Conservation (phyloP, 2,329 filamentous ascomycete species). For the Arthrinium puccinioides region DNA sequence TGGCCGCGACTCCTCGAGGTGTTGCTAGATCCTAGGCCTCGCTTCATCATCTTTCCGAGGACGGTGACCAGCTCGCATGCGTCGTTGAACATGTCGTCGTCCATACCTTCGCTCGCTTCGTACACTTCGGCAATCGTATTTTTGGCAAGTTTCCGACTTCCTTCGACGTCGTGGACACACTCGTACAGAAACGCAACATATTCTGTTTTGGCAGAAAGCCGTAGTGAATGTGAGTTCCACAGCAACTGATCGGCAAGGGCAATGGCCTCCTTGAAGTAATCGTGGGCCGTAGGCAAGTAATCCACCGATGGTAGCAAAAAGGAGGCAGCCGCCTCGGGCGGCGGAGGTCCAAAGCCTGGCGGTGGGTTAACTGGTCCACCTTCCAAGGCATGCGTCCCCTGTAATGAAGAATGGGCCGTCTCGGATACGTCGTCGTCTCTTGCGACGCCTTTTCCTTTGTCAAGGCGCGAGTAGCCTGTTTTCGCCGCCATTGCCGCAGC, state of each 20-base stretch:
- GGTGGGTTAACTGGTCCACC: constrained; percentile 52
- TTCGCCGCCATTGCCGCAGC: constrained; percentile 16
- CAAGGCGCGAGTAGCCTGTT: constrained; percentile 25
- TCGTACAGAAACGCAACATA: constrained; percentile 92
- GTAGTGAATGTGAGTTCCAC: constrained; percentile 82
- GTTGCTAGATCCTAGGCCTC: constrained; percentile 42
- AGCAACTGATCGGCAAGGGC: constrained; percentile 67
- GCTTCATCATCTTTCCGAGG: constrained; percentile 81
- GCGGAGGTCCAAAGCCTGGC: constrained; percentile 41
- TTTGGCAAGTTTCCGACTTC: constrained; percentile 69
- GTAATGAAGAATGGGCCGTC: constrained; percentile 35
- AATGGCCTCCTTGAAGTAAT: constrained; percentile 73
- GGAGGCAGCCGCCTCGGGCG: constrained; percentile 45
- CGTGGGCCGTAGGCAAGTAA: constrained; percentile 75
- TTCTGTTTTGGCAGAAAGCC: constrained; percentile 85
- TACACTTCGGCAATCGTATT: constrained; percentile 86
- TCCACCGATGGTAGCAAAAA: constrained; percentile 75
- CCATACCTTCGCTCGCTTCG: constrained; percentile 83
- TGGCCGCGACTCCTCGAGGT: constrained; percentile 7
- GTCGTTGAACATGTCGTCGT: constrained; percentile 91
- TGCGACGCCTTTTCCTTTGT: constrained; percentile 44
- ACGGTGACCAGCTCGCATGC: constrained; percentile 82
- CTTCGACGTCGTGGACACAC: constrained; percentile 75
- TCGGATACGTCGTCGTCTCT: constrained; percentile 33
- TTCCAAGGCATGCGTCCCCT: constrained; percentile 43